Base-by-base conservation (phyloP, 495 filamentous ascomycete genomes). In the Aspergillus steynii region DNA sequence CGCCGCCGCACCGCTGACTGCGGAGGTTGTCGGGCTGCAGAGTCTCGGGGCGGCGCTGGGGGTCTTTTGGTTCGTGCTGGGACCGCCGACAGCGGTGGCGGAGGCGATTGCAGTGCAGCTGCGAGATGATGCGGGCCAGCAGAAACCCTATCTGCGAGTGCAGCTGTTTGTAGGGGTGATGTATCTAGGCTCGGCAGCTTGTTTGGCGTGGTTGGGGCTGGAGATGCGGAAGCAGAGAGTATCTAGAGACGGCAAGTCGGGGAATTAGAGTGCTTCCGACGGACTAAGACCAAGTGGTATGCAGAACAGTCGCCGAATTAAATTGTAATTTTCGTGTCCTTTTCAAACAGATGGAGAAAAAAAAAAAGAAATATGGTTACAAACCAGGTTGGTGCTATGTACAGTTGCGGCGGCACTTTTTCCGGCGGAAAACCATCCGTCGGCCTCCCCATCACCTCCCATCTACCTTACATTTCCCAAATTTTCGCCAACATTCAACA, bases 51-150 rank as follows among this genome's bases (percentile, higher is more conserved):
- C 85, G 29, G 81, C 80, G 2, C 68, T 92, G 34, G 85, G 82
- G 9, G 77, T 92, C 8, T 77, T 84, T 4, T 92, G 89, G 88
- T 61, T 92, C 26, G 68, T 84, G 6, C 70, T 92, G 29, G 80
- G 85, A 14, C 63, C 88, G 5, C 90, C 89, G 0, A 78, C 81
- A 5, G 53, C 64, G 58, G 76, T 90, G 60, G 82, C 86, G 52
- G 90, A 93, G 66, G 80, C 84, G 0, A 92, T 92, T 65, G 88
- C 77, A 2, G 73, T 92, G 10, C 78, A 84, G 65, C 79, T 93
- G 56, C 72, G 82, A 48, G 72, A 74, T n/a, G 27, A 27, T 10
- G 61, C 79, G 4, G 74, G 64, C 5, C 72, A 69, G 0, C 59
- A 66, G 5, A 53, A 53, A 8, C 70, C 71, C 5, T 88, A 88